Evolutionary conservation across 1,139 yeast species (phyloP), one percentile per base, ranked within the genome.

Genomic region (Taphrina flavorubra): DNA sequence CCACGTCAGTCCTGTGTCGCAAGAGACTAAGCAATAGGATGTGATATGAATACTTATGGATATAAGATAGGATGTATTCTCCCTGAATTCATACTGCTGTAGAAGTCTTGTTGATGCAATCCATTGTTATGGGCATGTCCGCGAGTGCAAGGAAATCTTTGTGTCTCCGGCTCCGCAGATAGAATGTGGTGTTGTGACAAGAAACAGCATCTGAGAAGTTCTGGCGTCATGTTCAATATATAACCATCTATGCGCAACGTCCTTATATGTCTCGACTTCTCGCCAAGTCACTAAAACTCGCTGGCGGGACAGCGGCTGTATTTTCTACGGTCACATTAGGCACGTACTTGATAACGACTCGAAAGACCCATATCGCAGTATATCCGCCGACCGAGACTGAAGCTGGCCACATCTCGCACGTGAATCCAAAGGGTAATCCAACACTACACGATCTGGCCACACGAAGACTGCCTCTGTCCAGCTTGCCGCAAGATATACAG

Each of bases 121-220:
- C 4, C 31, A 2, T 25, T 25, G 31, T 25, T 25, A 25, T 25
- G 31, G 31, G 31, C 31, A 25, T 25, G 31, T 25, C 2, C 31
- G 31, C 31, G 31, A 25, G 2, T 25, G 31, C 31, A 4, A 1
- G 31, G 31, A 25, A 25, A 25, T 25, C 31, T 44, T 44, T 44
- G 13, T 44, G 47, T 44, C 8, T 44, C n/a, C 47, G 47, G 47
- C 47, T 44, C 47, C 47, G 11, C 47, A 44, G n/a, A 44, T 13
- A 4, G 31, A 25, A 25, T 25, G 31, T 4, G 4, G 31, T 25
- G 31, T 25, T 25, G 31, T 25, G 31, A 25, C 31, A 25, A 25
- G 4, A 25, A 25, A 25, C 31, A 25, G 31, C 31, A 25, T 25
- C 31, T 25, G 31, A 25, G 31, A 25, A 25, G 31, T 25, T 25